Percentiles rank a stretch among this genome's conserved stretches.
Evolutionary conservation across 352 stramenopile species (phyloP).

Genomic region (Halophytophthora batemanensis): DNA sequence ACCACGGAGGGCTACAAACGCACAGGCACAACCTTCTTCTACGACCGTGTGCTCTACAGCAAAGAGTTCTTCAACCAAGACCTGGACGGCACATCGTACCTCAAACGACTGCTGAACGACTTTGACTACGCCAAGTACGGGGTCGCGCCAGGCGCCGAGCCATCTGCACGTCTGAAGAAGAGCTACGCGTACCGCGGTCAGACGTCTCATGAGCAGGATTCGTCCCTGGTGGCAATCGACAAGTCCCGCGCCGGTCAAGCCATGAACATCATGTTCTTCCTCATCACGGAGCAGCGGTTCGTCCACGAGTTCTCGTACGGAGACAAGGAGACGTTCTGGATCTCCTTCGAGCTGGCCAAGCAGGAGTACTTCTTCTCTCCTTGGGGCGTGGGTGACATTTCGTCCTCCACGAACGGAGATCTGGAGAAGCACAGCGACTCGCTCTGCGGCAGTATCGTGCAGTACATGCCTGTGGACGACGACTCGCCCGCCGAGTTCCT

Average conservation of each 20-base stretch:
- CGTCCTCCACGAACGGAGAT: slow-evolving; percentile 33
- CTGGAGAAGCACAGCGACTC: slow-evolving; percentile 28
- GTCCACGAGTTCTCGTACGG: slow-evolving; percentile 30
- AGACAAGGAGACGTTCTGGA: slow-evolving; percentile 57
- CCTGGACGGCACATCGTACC: slow-evolving; percentile 25
- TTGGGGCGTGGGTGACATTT: slow-evolving; percentile 32
- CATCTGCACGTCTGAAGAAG: slow-evolving; percentile 22
- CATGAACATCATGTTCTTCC: slow-evolving; percentile 51
- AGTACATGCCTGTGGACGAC: slow-evolving; percentile 33
- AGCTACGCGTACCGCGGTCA: slow-evolving; percentile 37
- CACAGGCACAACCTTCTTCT: slow-evolving; percentile 58
- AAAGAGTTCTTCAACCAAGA: slow-evolving; percentile 45
- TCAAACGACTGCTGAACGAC: slow-evolving; percentile 36
- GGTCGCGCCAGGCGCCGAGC: slow-evolving; percentile 10
- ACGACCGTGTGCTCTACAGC: slow-evolving; percentile 52
- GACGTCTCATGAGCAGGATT: slow-evolving; percentile 64
- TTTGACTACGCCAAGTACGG: slow-evolving; percentile 53
- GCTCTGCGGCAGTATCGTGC: slow-evolving; percentile 42
- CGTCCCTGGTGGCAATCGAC: slow-evolving; percentile 59
- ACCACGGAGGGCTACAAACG: slow-evolving; percentile 34
- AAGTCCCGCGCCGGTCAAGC: slow-evolving; percentile 41
- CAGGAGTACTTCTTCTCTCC: slow-evolving; percentile 41
- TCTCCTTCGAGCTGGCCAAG: slow-evolving; percentile 39
- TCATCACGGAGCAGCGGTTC: slow-evolving; percentile 42
- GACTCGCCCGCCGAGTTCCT: slow-evolving; percentile 21